Base-by-base conservation (phyloP, 1,284 basidiomycete genomes). In the Cystobasidium pallidum region DNA sequence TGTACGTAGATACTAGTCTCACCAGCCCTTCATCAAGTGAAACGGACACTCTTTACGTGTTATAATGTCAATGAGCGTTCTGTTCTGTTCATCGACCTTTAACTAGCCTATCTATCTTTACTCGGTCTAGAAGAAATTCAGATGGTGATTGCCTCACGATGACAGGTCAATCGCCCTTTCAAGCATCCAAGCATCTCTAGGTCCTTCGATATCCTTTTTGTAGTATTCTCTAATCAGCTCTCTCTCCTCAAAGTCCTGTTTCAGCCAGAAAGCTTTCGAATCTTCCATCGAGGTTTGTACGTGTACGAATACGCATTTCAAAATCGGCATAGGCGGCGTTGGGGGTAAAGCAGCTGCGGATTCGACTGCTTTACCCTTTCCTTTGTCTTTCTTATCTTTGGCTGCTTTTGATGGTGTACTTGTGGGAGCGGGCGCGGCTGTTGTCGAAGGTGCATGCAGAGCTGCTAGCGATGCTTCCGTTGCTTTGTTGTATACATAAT, bases 201-300 rank as follows among this genome's bases (percentile, higher is more conserved):
- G 81, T 21, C 61, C 59, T 57, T 78, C 75, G 47, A 78, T 74
- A 43, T 71, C 59, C 58, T 76, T 76, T 70, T 75, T 75, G 73
- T 78, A 78, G 61, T 78, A 78, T 58, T 77, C 68, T 32, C 63
- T 32, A 32, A 78, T 73, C 32, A 74, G 75, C 17, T 75, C 77
- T 73, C 76, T 75, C 45, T 30, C 57, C 32, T 74, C 66, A 73
- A 82, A 82, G 32, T 81, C 81, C 30, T 79, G 77, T 70, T 78
- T 77, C 72, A 81, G 78, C 78, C 81, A 82, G 41, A 82, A 81
- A 55, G 58, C 51, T 54, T 76, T 77, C 21, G 79, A 80, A 62
- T 79, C 80, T 17, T 79, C 77, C 70, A 82, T 82, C 36, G 75
- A 75, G 7, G 78, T 80, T 75, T 82, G 81, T 15, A 82, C 81